phyloP scores from a whole-genome alignment of 345 rosid species.

The Camelina laxa region DNA sequence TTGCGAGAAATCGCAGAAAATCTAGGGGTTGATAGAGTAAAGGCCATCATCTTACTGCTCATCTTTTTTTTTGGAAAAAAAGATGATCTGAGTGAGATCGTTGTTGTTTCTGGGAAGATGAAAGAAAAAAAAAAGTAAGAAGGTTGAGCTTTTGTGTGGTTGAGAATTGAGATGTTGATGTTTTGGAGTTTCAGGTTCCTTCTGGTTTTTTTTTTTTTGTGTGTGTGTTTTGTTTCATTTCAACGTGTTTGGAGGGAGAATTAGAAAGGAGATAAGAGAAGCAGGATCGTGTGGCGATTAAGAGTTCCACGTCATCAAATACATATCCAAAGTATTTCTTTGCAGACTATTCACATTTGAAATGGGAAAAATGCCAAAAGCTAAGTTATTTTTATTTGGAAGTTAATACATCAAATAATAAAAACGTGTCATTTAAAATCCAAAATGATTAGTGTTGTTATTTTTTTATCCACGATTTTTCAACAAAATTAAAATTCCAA shows the following conservation, averaged over 20 bases:
- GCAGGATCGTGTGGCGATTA: conserved; percentile 19
- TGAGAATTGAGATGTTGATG: conserved; percentile 24
- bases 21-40: conserved; percentile 64
- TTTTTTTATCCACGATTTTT: no score
- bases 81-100: not conserved
- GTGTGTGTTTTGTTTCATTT: no score
- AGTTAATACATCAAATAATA: no score
- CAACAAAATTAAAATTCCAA: no score
- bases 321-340: no score
- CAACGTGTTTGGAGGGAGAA: conserved; percentile 31
- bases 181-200: conserved; percentile 21
- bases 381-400: no score
- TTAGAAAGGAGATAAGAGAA: conserved; percentile 27
- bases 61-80: not conserved
- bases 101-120: not conserved
- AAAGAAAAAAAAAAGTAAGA: not conserved
- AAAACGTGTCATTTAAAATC: no score
- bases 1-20: conserved; percentile 53
- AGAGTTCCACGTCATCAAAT: conserved; percentile 27
- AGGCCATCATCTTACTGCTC: conserved; percentile 55
- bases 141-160: conserved; percentile 27
- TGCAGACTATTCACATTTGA: no score
- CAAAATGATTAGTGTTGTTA: no score
- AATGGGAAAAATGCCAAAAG: no score
- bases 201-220: not conserved